phyloP scores from a whole-genome alignment of 2,329 filamentous ascomycete species.

The Arachnomyces sp. region DNA sequence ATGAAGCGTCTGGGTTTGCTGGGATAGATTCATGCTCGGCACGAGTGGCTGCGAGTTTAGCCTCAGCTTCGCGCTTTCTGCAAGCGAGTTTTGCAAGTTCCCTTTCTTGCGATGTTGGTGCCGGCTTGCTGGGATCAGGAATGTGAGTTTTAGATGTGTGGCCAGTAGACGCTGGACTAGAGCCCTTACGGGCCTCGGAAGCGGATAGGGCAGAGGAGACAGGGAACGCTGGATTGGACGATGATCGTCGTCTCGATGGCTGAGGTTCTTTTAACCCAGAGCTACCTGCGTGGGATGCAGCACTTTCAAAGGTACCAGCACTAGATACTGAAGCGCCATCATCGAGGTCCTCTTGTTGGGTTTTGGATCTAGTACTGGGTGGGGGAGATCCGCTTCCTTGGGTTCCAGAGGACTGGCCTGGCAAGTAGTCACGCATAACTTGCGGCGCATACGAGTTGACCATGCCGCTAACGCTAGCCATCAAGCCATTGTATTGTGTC shows the following conservation, averaged over 20 bases:
- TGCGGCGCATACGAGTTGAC: constrained; percentile 41
- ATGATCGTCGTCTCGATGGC: neutral
- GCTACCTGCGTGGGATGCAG: constrained; percentile 13
- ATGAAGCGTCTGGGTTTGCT: neutral
- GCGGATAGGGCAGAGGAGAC: too few species aligned
- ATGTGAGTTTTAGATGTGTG: too few species aligned
- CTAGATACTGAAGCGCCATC: constrained; percentile 18
- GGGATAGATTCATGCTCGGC: neutral
- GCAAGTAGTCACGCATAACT: constrained; percentile 44
- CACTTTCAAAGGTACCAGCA: constrained; percentile 21
- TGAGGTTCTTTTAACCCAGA: constrained; percentile 1
- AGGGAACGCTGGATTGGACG: constrained; percentile 4
- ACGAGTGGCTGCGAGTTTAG: constrained; percentile 5
- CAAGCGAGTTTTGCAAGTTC: constrained; percentile 6
- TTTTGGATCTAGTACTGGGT: constrained; percentile 7
- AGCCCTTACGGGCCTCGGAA: too few species aligned
- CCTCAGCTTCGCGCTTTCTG: constrained; percentile 6
- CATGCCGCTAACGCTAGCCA: constrained; percentile 29
- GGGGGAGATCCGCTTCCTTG: neutral
- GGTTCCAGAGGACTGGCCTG: constrained; percentile 18
- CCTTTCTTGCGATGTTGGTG: constrained; percentile 2
- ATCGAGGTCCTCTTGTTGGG: constrained; percentile 6
- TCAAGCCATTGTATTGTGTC: constrained; percentile 23
- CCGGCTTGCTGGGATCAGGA: too few species aligned
- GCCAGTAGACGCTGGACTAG: too few species aligned